Conservation (phyloP, 208 protist genomes). For the Spongospora subterranea region DNA sequence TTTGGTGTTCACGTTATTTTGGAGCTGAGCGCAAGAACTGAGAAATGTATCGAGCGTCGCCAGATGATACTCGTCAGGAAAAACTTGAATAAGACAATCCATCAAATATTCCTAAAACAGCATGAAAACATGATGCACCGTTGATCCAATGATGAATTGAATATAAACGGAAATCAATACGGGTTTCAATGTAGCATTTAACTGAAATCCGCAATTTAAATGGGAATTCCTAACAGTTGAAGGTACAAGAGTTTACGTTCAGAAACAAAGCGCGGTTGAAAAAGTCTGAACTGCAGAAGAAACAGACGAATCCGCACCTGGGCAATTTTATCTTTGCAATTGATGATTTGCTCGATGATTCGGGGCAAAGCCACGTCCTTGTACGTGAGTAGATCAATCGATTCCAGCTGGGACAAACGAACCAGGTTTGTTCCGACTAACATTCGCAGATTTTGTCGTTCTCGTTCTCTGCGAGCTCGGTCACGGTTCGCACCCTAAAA, state of each 20-base stretch:
- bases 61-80: conserved; percentile 97
- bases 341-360: conserved; percentile 80
- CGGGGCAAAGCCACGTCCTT: conserved; percentile 68
- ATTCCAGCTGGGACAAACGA: conserved; percentile 90
- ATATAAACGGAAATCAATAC: conserved; percentile 38
- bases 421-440: conserved; percentile 96
- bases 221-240: too few species aligned
- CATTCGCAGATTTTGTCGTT: conserved; percentile 91
- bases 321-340: conserved; percentile 92
- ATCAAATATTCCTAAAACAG: conserved; percentile 91
- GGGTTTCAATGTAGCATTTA: conserved; percentile 27
- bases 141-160: background rate
- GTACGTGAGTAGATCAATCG: conserved; percentile 87
- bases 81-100: conserved; percentile 96
- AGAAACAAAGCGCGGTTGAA: background rate
- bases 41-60: conserved; percentile 87
- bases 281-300: background rate
- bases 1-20: conserved; percentile 74
- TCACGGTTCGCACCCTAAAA: conserved; percentile 55
- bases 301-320: too few species aligned
- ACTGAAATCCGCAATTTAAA: background rate
- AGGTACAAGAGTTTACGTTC: conserved; percentile 39
- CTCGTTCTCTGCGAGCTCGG: conserved; percentile 80
- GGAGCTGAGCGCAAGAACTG: conserved; percentile 76
- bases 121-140: background rate